Conservation (phyloP, 2,329 filamentous ascomycete genomes). For the Knufia fluminis region DNA sequence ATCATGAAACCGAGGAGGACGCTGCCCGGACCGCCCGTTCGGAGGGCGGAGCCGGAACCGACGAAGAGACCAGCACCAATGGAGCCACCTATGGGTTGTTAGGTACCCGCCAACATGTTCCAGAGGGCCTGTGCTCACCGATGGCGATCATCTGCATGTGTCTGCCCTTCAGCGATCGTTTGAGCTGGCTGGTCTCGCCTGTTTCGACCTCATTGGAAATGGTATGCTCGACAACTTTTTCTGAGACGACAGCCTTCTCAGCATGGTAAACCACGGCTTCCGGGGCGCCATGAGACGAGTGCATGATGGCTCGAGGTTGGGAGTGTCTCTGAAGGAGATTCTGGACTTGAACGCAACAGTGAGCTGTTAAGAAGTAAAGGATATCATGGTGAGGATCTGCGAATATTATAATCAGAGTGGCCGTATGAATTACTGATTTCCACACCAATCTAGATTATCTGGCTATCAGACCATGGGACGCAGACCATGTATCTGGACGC, state of each 20-base stretch:
- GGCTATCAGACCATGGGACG: no score
- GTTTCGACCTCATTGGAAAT: background rate
- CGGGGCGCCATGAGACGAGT: background rate
- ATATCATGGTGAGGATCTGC: background rate
- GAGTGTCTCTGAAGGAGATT: background rate
- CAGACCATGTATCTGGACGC: no score
- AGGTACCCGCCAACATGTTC: background rate
- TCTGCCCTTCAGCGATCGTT: slow-evolving; percentile 18
- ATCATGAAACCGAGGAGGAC: slow-evolving; percentile 41
- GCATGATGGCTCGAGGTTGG: background rate
- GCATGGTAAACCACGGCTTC: background rate
- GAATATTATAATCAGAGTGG: background rate
- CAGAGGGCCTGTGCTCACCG: slow-evolving; percentile 11
- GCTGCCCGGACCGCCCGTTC: slow-evolving; percentile 30
- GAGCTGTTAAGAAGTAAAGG: background rate
- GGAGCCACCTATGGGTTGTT: slow-evolving; percentile 21
- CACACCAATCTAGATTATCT: no score
- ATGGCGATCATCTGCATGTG: slow-evolving; percentile 26
- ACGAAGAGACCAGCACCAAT: slow-evolving; percentile 33
- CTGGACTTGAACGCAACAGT: background rate
- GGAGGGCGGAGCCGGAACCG: slow-evolving; percentile 29
- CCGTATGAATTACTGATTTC: no score
- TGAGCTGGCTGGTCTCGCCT: background rate
- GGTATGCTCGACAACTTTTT: background rate
- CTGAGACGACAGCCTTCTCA: background rate